Percentiles rank a stretch among this genome's conserved stretches.
Conservation (phyloP, 83 land plant species). For the Picea engelmannii region DNA sequence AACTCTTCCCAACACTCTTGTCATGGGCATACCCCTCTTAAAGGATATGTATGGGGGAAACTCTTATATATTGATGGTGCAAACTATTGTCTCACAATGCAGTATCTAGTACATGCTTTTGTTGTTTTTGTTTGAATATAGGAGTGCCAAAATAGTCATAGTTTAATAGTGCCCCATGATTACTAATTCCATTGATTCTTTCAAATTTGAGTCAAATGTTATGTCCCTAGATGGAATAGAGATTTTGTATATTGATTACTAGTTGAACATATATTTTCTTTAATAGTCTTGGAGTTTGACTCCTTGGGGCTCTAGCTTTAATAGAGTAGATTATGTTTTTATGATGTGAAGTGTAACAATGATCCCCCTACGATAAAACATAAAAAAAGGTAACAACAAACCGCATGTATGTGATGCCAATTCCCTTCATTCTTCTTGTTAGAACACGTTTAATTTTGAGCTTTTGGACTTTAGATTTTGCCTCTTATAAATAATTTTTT, state of each 20-base stretch:
- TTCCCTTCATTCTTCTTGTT: not conserved
- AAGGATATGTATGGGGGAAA: slow-evolving; percentile 70
- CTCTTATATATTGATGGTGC: slow-evolving; percentile 34
- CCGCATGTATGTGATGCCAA: not conserved
- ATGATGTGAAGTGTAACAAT: not conserved
- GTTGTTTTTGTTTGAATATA: slow-evolving; percentile 62
- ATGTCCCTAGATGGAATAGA: not conserved
- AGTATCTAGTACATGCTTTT: slow-evolving; percentile 64
- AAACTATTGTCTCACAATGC: slow-evolving; percentile 61
- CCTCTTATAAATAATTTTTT: too few relatives aligned
- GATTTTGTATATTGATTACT: not conserved
- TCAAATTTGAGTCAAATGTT: slow-evolving; percentile 22
- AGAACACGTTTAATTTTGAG: too few relatives aligned
- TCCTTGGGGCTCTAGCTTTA: not conserved
- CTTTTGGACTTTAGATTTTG: too few relatives aligned
- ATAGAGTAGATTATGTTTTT: not conserved
- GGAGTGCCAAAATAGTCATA: slow-evolving; percentile 33
- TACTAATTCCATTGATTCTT: slow-evolving; percentile 22
- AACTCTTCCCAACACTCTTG: slow-evolving; percentile 73
- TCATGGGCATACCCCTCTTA: slow-evolving; percentile 80
- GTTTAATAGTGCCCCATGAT: slow-evolving; percentile 22
- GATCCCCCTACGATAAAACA: not conserved
- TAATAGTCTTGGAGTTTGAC: slow-evolving; percentile 1
- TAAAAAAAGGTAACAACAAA: not conserved
- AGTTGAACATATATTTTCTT: not conserved